phyloP scores from a whole-genome alignment of 2,329 filamentous ascomycete species.

The Fusarium drepaniforme region DNA sequence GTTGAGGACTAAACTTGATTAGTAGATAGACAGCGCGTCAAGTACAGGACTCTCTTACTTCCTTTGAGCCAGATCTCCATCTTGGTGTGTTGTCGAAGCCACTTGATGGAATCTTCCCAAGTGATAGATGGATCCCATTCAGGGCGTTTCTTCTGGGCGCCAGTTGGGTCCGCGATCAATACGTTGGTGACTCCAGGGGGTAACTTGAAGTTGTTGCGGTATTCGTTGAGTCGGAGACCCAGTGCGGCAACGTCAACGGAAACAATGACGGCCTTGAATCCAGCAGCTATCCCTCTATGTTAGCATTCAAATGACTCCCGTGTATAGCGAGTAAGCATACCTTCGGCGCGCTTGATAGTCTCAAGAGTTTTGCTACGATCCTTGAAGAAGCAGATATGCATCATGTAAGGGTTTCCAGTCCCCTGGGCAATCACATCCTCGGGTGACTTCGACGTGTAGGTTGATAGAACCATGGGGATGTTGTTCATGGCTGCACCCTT shows the following conservation, averaged over 20 bases:
- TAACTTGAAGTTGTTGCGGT: not conserved
- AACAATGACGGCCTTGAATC: not conserved
- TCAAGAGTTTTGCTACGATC: not conserved
- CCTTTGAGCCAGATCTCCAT: not conserved
- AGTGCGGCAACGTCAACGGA: not conserved
- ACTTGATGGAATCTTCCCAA: not conserved
- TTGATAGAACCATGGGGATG: not conserved
- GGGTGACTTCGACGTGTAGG: not conserved
- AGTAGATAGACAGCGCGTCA: not conserved
- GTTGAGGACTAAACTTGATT: not conserved
- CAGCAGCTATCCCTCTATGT: slow-evolving; percentile 52
- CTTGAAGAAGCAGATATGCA: not conserved
- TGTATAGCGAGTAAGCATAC: not conserved
- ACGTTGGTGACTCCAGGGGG: not conserved
- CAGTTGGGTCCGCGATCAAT: not conserved
- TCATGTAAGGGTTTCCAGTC: not conserved
- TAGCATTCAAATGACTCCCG: not conserved
- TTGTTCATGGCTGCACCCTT: not conserved
- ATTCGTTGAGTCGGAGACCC: not conserved
- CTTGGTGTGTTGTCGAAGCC: not conserved
- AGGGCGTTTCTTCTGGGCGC: not conserved
- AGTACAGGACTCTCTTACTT: not conserved
- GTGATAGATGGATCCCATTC: not conserved
- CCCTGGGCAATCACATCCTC: not conserved
- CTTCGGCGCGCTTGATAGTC: not conserved